Evolutionary conservation across 495 filamentous ascomycete genomes (phyloP).

Genomic region (Aspergillus cristatus): DNA sequence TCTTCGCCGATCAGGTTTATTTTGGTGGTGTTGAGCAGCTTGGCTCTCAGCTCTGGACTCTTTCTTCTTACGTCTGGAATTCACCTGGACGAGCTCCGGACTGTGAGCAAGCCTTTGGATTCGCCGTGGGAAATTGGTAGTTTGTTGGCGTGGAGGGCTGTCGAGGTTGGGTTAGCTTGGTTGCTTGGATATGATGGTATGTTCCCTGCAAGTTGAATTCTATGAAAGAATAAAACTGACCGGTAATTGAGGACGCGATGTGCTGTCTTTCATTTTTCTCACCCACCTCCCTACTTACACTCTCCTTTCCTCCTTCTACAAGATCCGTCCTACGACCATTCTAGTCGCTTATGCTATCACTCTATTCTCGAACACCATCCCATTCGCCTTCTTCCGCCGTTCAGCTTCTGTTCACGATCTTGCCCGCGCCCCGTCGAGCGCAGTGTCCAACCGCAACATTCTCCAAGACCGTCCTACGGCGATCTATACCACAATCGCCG

Average conservation of each 20-base stretch:
- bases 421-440: constrained; percentile 26
- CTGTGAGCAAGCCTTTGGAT: constrained; percentile 50
- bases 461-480: constrained; percentile 55
- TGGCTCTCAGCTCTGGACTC: constrained; percentile 46
- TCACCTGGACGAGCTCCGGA: constrained; percentile 47
- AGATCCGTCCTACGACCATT: constrained; percentile 47
- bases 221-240: not conserved
- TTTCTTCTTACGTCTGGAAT: constrained; percentile 45
- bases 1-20: constrained; percentile 50
- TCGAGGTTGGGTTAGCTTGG: constrained; percentile 65
- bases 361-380: constrained; percentile 53
- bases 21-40: constrained; percentile 53
- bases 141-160: constrained; percentile 56
- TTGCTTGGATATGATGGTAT: constrained; percentile 58
- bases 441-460: constrained; percentile 58
- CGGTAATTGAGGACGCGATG: constrained; percentile 61
- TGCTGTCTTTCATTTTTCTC: constrained; percentile 56
- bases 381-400: constrained; percentile 61
- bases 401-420: constrained; percentile 53
- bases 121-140: constrained; percentile 52
- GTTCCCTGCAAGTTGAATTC: constrained; percentile 8
- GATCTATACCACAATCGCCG: constrained; percentile 52
- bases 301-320: constrained; percentile 67
- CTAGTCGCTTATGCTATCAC: constrained; percentile 52
- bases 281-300: constrained; percentile 62